These are phyloP conservation scores for Fibroporia radiculosa DNA, from an alignment of 768 basidiomycete species.

Conservation along the genomic window DNA sequence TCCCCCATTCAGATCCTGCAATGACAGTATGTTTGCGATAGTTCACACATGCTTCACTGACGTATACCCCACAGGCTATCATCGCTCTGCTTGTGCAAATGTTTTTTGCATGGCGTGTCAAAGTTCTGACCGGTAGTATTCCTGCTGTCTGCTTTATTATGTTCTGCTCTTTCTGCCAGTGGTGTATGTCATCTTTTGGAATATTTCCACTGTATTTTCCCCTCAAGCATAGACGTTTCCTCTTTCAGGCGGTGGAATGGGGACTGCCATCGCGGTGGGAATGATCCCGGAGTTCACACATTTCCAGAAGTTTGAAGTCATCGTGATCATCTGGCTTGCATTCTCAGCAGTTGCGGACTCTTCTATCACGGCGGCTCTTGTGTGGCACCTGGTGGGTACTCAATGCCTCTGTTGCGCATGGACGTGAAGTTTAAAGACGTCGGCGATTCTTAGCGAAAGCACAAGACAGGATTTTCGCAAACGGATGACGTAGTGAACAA, in stretches of 20 bases:
- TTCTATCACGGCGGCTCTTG: constrained; percentile 34
- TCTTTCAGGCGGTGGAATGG: constrained; percentile 28
- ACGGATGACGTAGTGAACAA: constrained; percentile 36
- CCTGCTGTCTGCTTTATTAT: constrained; percentile 21
- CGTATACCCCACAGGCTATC: constrained; percentile 28
- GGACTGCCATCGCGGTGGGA: constrained; percentile 24
- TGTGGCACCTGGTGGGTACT: constrained; percentile 34
- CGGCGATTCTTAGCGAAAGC: constrained; percentile 22
- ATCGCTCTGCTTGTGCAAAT: constrained; percentile 37
- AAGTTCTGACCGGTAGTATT: constrained; percentile 25
- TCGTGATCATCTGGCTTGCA: constrained; percentile 35
- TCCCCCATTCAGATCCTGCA: constrained; percentile 29
- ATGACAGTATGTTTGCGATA: constrained; percentile 30
- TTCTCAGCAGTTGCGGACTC: constrained; percentile 34
- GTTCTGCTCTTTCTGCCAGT: constrained; percentile 19
- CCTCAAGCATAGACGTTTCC: not conserved
- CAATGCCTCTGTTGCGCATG: not conserved
- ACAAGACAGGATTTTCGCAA: constrained; percentile 34
- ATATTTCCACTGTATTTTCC: not conserved
- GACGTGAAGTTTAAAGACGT: not conserved
- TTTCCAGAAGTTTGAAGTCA: constrained; percentile 26
- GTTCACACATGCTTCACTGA: not conserved
- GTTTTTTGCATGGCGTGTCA: constrained; percentile 40
- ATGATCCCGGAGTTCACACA: constrained; percentile 25
- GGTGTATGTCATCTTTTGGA: constrained; percentile 17